These are phyloP conservation scores for Yarrowia sp. DNA, from an alignment of 805 yeast species.

Conservation along the genomic window DNA sequence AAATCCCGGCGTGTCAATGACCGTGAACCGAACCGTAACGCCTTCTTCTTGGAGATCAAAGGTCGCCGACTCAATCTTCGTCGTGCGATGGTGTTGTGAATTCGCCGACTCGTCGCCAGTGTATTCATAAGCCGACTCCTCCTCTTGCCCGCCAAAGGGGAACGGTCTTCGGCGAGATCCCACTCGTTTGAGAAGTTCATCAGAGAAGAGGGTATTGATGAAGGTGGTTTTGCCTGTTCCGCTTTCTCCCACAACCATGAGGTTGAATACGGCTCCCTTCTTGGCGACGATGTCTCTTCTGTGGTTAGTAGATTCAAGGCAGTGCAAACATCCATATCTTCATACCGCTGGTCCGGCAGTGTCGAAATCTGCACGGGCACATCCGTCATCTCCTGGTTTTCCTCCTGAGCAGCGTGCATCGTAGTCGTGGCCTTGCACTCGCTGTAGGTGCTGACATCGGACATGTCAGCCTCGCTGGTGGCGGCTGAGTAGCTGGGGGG, in stretches of 20 bases:
- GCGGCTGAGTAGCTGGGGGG: conserved; percentile 33
- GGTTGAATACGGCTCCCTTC: conserved; percentile 73
- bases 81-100: conserved; percentile 47
- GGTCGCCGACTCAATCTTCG: conserved; percentile 60
- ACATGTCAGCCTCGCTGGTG: conserved; percentile 36
- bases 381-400: conserved; percentile 8
- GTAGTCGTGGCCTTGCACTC: conserved; percentile 21
- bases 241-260: conserved; percentile 76
- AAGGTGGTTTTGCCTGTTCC: conserved; percentile 81
- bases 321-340: conserved; percentile 32
- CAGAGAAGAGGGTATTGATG: conserved; percentile 67
- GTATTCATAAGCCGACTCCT: conserved; percentile 32
- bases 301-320: conserved; percentile 36
- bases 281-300: conserved; percentile 53
- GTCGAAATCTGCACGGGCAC: conserved; percentile 26
- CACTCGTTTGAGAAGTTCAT: conserved; percentile 48
- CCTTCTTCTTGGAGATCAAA: conserved; percentile 77
- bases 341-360: conserved; percentile 39
- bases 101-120: conserved; percentile 36
- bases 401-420: background rate
- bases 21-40: conserved; percentile 75
- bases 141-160: conserved; percentile 64
- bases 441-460: conserved; percentile 31
- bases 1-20: conserved; percentile 93
- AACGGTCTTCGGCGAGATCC: conserved; percentile 63